phyloP scores from a whole-genome alignment of 352 stramenopile species.

The Blastocystis hominis region DNA sequence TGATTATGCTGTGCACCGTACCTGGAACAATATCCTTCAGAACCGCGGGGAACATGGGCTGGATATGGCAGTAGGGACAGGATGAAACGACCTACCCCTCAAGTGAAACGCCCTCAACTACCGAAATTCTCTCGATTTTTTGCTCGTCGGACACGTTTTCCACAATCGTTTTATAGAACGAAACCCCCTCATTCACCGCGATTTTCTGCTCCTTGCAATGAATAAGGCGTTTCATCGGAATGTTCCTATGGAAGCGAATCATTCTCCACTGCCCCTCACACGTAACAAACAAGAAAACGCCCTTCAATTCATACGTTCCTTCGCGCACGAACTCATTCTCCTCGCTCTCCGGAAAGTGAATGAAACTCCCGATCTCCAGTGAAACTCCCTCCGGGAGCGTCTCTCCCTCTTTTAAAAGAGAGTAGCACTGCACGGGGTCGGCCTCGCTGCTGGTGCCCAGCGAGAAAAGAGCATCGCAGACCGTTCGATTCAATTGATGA shows the following conservation, averaged over 20 bases:
- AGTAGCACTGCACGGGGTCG: not conserved
- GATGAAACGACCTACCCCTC: constrained; percentile 17
- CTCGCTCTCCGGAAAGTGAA: constrained; percentile 5
- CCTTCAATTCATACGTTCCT: not conserved
- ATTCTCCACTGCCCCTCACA: not conserved
- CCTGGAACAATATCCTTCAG: constrained; percentile 1
- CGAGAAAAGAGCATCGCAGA: not conserved
- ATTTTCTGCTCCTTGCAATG: not conserved
- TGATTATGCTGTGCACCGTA: constrained; percentile 10
- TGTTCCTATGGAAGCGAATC: not conserved
- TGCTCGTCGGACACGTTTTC: constrained; percentile 37
- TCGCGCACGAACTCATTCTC: not conserved
- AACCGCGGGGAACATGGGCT: not conserved
- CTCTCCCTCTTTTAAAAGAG: not conserved
- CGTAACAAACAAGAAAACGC: not conserved
- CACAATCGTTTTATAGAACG: not conserved
- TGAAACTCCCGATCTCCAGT: not conserved
- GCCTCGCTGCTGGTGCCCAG: not conserved
- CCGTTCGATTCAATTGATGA: not conserved
- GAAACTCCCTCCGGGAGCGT: not conserved
- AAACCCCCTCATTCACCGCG: not conserved
- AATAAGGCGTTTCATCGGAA: not conserved
- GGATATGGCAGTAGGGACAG: constrained; percentile 22
- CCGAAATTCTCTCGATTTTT: constrained; percentile 2
- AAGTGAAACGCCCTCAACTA: not conserved